These are phyloP conservation scores for Citrullus mucosospermus DNA, from an alignment of 306 rosid genomes.

Conservation along the genomic window DNA sequence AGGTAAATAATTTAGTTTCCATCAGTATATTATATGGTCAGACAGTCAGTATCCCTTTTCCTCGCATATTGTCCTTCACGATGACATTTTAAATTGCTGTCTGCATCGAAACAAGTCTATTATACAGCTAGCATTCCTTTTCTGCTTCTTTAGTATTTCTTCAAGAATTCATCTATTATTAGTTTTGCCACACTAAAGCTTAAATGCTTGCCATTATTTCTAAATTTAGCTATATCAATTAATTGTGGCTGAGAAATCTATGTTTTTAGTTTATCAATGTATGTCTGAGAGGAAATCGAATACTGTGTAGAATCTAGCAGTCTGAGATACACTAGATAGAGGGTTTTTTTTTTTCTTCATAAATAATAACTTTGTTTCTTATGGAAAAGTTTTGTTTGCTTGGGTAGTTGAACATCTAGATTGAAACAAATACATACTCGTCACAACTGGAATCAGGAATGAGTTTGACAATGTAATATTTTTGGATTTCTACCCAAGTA, in stretches of 20 bases:
- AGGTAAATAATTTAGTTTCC: slow-evolving; percentile 15
- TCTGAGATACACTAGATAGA: background rate
- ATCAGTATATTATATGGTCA: background rate
- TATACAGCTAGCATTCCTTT: background rate
- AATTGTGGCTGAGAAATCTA: background rate
- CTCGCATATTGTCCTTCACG: background rate
- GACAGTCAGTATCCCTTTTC: background rate
- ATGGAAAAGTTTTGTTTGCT: background rate
- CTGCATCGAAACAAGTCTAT: background rate
- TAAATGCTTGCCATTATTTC: background rate
- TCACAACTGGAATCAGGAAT: background rate
- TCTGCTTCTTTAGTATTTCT: background rate
- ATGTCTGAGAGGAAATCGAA: background rate
- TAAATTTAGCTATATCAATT: background rate
- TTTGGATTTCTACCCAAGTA: background rate
- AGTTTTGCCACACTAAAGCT: background rate
- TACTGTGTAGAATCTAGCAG: background rate
- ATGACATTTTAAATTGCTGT: background rate
- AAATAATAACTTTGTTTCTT: background rate
- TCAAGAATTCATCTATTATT: background rate
- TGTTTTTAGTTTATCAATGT: background rate
- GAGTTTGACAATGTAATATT: background rate
- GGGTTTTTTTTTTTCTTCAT: background rate
- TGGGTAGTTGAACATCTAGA: background rate
- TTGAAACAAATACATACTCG: background rate